phyloP scores from a whole-genome alignment of 2,329 filamentous ascomycete genomes.

The Alternaria arbusti region DNA sequence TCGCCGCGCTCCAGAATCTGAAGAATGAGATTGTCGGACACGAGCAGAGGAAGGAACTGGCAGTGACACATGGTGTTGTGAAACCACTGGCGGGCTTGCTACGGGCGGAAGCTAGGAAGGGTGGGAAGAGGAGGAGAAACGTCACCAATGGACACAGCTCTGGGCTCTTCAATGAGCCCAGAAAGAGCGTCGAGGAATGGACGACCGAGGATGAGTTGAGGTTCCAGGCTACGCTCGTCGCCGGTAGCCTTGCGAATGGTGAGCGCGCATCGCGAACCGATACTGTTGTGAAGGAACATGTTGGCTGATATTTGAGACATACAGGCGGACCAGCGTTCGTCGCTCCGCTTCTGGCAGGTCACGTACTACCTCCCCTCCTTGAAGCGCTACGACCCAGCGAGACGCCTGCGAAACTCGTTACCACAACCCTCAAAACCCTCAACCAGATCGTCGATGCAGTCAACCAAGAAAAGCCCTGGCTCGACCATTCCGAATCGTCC shows the following conservation, averaged over 20 bases:
- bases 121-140: constrained; percentile 58
- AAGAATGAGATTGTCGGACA: constrained; percentile 94
- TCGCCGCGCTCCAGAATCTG: constrained; percentile 69
- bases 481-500: constrained; percentile 56
- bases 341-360: constrained; percentile 71
- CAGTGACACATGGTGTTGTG: constrained; percentile 73
- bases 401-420: constrained; percentile 69
- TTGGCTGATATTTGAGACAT: constrained; percentile 24
- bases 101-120: constrained; percentile 50
- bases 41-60: constrained; percentile 81
- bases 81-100: constrained; percentile 65
- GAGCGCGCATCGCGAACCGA: constrained; percentile 36
- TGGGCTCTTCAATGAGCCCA: constrained; percentile 11
- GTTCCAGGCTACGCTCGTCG: constrained; percentile 82
- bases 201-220: constrained; percentile 71
- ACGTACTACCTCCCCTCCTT: constrained; percentile 73
- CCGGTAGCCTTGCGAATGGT: constrained; percentile 87
- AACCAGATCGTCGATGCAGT: constrained; percentile 73
- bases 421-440: constrained; percentile 76
- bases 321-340: constrained; percentile 82
- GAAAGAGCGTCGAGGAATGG: constrained; percentile 43
- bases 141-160: constrained; percentile 30
- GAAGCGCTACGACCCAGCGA: constrained; percentile 70
- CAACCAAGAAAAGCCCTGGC: constrained; percentile 59
- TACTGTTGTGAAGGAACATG: not conserved